Conservation (phyloP, 768 basidiomycete species). For the Mycena kentingensis region DNA sequence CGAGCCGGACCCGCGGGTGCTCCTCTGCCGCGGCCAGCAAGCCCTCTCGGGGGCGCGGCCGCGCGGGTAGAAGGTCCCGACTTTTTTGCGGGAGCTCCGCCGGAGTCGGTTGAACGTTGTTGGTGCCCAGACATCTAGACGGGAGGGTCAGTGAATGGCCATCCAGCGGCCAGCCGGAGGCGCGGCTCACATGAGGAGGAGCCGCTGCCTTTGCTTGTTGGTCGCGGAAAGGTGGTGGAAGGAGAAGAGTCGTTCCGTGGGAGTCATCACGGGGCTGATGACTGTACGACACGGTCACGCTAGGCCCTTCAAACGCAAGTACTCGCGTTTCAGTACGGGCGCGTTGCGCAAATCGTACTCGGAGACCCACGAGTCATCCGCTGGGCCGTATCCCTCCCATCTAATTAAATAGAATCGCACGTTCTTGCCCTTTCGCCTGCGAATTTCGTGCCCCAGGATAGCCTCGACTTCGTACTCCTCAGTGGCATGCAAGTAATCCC, state of each 20-base stretch:
- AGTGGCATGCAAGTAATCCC: not conserved
- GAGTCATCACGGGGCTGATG: no score
- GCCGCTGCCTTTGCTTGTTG: no score
- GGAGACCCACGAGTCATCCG: not conserved
- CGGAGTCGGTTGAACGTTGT: no score
- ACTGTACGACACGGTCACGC: not conserved
- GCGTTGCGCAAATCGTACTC: not conserved
- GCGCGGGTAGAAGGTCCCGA: no score
- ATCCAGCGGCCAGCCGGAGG: no score
- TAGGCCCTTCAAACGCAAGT: not conserved
- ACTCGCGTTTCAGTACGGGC: not conserved
- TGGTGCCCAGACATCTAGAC: no score
- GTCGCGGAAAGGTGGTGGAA: not conserved
- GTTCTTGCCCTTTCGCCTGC: not conserved
- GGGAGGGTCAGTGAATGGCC: no score
- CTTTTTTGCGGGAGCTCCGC: no score
- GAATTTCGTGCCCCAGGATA: not conserved
- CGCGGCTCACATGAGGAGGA: no score
- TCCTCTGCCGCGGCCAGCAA: no score
- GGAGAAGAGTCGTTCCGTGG: not conserved
- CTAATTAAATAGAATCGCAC: not conserved
- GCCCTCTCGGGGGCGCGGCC: no score
- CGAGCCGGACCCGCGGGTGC: no score
- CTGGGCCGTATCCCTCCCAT: not conserved
- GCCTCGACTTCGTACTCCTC: not conserved